These are phyloP conservation scores for Solanum hybrid DNA, from an alignment of 305 asterid species.

Conservation along the genomic window DNA sequence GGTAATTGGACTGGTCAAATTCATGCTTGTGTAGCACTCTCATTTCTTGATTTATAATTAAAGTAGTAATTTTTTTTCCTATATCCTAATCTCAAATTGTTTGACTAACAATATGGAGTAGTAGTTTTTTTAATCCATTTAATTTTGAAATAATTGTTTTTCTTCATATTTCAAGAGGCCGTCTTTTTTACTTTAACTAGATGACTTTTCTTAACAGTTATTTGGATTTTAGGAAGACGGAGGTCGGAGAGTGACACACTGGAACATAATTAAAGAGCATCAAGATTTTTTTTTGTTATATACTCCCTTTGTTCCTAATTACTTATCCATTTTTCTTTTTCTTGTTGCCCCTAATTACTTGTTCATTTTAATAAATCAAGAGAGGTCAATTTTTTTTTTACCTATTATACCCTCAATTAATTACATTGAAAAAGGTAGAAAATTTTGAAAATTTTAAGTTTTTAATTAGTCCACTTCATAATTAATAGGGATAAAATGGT, in stretches of 20 bases:
- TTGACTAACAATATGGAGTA: not conserved
- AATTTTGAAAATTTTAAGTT: no score
- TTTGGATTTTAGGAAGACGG: not conserved
- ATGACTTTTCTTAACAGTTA: not conserved
- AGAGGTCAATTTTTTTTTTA: no score
- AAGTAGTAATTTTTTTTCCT: not conserved
- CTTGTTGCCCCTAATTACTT: no score
- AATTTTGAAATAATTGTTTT: not conserved
- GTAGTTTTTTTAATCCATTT: not conserved
- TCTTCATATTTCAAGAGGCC: not conserved
- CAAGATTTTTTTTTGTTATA: no score
- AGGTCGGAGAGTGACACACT: not conserved
- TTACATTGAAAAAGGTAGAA: no score
- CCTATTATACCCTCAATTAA: no score
- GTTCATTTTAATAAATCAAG: no score
- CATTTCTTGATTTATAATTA: not conserved
- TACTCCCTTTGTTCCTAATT: no score
- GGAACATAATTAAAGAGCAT: not conserved
- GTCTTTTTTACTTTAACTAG: not conserved
- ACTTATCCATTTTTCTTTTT: no score
- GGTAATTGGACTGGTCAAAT: slow-evolving; percentile 15
- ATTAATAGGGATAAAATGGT: no score
- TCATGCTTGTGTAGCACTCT: not conserved
- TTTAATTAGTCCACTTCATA: no score
- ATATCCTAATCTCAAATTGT: not conserved